A percentile compares a stretch with the other conserved stretches of the same genome.
Evolutionary conservation across 2,329 filamentous ascomycete genomes (phyloP).

Genomic region (Tolypocladium ophioglossoides): DNA sequence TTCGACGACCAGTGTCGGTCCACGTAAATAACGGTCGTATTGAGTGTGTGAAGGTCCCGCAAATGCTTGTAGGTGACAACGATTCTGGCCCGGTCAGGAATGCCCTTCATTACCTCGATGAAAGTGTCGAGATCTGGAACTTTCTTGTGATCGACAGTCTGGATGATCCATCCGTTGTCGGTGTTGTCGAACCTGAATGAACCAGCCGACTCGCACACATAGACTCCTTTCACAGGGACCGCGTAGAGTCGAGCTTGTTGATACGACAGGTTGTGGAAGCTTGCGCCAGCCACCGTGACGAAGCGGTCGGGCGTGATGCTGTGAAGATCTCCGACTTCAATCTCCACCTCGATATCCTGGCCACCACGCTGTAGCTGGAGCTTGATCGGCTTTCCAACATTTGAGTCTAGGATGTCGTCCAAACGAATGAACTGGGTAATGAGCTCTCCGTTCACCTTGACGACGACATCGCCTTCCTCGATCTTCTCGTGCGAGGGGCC

Average conservation of each 20-base stretch:
- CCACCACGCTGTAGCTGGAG: slow-evolving; percentile 83
- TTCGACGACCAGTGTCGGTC: slow-evolving; percentile 94
- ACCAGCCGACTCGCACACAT: slow-evolving; percentile 86
- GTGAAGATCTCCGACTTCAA: slow-evolving; percentile 83
- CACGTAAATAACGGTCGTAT: slow-evolving; percentile 84
- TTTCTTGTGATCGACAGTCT: slow-evolving; percentile 84
- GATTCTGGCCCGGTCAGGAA: slow-evolving; percentile 73
- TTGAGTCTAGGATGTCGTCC: slow-evolving; percentile 85
- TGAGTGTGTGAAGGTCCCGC: slow-evolving; percentile 84
- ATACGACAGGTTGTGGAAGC: slow-evolving; percentile 94
- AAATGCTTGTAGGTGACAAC: slow-evolving; percentile 96
- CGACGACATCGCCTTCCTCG: slow-evolving; percentile 85
- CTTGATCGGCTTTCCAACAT: slow-evolving; percentile 66
- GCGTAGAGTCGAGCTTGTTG: slow-evolving; percentile 95
- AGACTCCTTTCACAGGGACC: slow-evolving; percentile 84
- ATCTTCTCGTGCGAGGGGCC: slow-evolving; percentile 81
- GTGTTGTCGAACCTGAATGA: slow-evolving; percentile 91
- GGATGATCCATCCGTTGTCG: slow-evolving; percentile 86
- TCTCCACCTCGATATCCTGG: slow-evolving; percentile 72
- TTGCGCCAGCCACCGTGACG: slow-evolving; percentile 84
- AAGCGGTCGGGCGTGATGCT: slow-evolving; percentile 93
- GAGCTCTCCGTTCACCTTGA: slow-evolving; percentile 88
- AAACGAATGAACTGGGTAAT: slow-evolving; percentile 87
- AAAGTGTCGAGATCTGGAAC: slow-evolving; percentile 83
- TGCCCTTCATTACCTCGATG: slow-evolving; percentile 78